Base-by-base conservation (phyloP, 331 rosid species). In the Dryas integrifolia region DNA sequence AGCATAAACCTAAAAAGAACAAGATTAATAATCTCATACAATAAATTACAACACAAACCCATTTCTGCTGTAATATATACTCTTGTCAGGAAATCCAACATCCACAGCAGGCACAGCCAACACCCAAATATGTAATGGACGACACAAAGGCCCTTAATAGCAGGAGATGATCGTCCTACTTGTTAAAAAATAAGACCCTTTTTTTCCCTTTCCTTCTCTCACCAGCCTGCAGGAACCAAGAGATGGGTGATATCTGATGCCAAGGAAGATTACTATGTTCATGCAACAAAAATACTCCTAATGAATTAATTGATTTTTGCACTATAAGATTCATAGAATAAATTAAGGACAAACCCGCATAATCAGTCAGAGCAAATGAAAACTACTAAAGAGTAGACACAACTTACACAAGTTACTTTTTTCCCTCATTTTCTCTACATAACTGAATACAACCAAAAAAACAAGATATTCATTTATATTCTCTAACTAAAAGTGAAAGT, bases 201-300 rank as follows among this genome's bases (percentile, higher is more conserved):
- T 82, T 93, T 83, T 84, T 93, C 50, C 82, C 92, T 78, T 92
- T 89, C 82, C 74, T 89, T 80, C 85, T 89, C 86, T 89, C 97
- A 67, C 85, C 83, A 60, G 98, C 96, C 98, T 93, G 96, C 83
- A 77, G 4, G 41, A 50, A 63, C 46, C 58, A 70, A 43, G 16
- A 56, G 11, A 39, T 11, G 24, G 50, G 66, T 53, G 56, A 60
- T 50, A 39, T 21, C 70, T 35, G 48, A 40, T 18, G 21, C 9
- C 9, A 38, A n/a, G 15, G 41, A 41, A 43, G 43, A 41, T 51
- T n/a, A 74, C 7, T 30, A 49, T 9, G 24, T 39, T 47, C 58
- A 24, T 41, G 53, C 14, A 41, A 45, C 10, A 12, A 45, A 64
- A 10, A 21, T 10, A 3, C 2, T 0, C 30, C 16, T 3, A 48